These are phyloP conservation scores for Lophiotrema nucula DNA, from an alignment of 495 filamentous ascomycete species.

Conservation along the genomic window DNA sequence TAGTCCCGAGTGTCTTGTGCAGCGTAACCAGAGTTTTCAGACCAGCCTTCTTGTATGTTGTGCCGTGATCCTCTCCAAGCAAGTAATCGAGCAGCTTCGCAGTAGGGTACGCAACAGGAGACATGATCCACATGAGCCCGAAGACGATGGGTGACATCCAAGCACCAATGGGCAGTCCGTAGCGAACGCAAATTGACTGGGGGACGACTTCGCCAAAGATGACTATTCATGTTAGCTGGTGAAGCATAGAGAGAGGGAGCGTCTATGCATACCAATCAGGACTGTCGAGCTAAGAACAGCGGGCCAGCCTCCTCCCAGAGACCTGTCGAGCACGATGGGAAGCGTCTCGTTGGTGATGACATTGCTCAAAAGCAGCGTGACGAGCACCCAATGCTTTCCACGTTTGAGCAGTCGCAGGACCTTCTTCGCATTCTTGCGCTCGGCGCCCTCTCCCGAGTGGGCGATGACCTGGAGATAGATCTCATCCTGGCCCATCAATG, in stretches of 20 bases:
- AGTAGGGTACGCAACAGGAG: conserved; percentile 82
- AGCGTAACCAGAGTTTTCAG: conserved; percentile 88
- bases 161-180: conserved; percentile 93
- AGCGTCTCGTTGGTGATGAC: conserved; percentile 98
- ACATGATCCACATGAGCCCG: conserved; percentile 85
- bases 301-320: conserved; percentile 90
- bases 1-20: conserved; percentile 84
- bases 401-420: conserved; percentile 78
- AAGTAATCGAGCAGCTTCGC: conserved; percentile 86
- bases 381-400: conserved; percentile 98
- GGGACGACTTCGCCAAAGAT: conserved; percentile 97
- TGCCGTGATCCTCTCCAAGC: conserved; percentile 89
- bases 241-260: no score
- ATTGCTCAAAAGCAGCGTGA: conserved; percentile 89
- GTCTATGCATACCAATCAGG: no score
- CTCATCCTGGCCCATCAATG: conserved; percentile 88
- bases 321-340: conserved; percentile 90
- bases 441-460: conserved; percentile 74
- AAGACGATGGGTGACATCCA: conserved; percentile 90
- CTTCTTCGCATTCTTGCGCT: conserved; percentile 76
- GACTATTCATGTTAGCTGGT: no score
- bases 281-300: conserved; percentile 90
- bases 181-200: conserved; percentile 94
- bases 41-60: conserved; percentile 92
- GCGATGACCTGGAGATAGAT: conserved; percentile 95